Evolutionary conservation across 1,139 yeast species (phyloP).

Genomic region (Debaryomyces fabryi): DNA sequence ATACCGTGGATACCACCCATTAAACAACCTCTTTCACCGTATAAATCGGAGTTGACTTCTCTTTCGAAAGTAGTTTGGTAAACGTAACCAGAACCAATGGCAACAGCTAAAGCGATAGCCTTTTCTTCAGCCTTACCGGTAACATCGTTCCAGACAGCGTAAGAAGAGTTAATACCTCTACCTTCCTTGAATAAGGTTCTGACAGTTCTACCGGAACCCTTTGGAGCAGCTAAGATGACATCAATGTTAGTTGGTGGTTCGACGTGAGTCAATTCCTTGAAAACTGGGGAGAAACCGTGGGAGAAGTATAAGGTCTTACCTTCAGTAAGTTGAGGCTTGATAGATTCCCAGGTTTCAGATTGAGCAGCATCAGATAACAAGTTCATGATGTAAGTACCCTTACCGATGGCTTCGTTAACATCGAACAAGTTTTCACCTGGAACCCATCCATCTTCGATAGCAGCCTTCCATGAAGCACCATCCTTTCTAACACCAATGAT

Average conservation of each 20-base stretch:
- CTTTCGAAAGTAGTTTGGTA: constrained; percentile 99
- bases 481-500: constrained; percentile 97
- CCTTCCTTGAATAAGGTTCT: constrained; percentile 99
- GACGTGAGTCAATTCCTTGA: constrained; percentile 95
- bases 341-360: constrained; percentile 91
- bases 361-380: constrained; percentile 99
- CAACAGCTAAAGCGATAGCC: constrained; percentile 98
- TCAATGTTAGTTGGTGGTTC: constrained; percentile 94
- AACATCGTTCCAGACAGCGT: constrained; percentile 99
- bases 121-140: constrained; percentile 99
- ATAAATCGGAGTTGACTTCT: constrained; percentile 98
- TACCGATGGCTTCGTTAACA: constrained; percentile 87
- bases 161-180: constrained; percentile 99
- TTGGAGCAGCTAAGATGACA: constrained; percentile 98
- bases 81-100: constrained; percentile 99
- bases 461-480: constrained; percentile 99
- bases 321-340: constrained; percentile 91
- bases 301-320: constrained; percentile 98
- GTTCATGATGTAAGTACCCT: constrained; percentile 97
- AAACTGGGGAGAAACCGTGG: constrained; percentile 99
- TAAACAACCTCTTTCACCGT: constrained; percentile 99
- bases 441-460: constrained; percentile 99
- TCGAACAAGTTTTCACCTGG: constrained; percentile 98
- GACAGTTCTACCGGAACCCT: constrained; percentile 99
- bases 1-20: constrained; percentile 99